phyloP scores from a whole-genome alignment of 164 flowering plant species.

The Amborella trichopoda region DNA sequence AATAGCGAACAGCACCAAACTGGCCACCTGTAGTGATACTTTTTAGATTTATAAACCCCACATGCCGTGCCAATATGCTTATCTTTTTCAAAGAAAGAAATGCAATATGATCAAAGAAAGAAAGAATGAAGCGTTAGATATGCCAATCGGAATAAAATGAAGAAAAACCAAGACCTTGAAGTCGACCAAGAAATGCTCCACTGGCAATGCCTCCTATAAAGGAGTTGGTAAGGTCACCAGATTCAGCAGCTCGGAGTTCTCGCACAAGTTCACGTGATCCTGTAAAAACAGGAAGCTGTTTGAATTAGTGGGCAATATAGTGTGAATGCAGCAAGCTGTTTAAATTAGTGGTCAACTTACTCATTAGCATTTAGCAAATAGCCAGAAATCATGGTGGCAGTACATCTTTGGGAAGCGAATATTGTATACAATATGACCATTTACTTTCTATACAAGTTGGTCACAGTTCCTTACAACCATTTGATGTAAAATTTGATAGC shows the following conservation, averaged over 20 bases:
- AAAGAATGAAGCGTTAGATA: too few relatives aligned
- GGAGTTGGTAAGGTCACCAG: conserved; percentile 72
- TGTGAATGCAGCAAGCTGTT: background rate
- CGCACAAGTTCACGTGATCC: conserved; percentile 85
- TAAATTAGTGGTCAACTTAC: background rate
- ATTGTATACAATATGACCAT: too few relatives aligned
- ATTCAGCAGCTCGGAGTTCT: conserved; percentile 44
- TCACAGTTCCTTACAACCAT: too few relatives aligned
- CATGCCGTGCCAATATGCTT: too few relatives aligned
- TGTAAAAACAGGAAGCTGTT: conserved; percentile 15
- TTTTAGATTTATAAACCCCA: too few relatives aligned
- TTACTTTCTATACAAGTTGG: too few relatives aligned
- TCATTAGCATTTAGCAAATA: background rate
- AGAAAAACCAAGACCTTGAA: conserved; percentile 48
- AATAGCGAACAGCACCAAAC: conserved; percentile 60
- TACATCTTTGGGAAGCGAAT: background rate
- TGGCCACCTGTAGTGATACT: conserved; percentile 50
- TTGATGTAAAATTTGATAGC: too few relatives aligned
- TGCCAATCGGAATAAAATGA: background rate
- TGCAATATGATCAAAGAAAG: background rate
- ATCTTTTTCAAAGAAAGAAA: background rate
- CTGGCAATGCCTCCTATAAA: conserved; percentile 67
- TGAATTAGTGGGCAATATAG: background rate
- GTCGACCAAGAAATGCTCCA: conserved; percentile 89
- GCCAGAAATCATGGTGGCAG: background rate